Conservation (phyloP, 495 filamentous ascomycete genomes). For the Aspergillus baeticus region DNA sequence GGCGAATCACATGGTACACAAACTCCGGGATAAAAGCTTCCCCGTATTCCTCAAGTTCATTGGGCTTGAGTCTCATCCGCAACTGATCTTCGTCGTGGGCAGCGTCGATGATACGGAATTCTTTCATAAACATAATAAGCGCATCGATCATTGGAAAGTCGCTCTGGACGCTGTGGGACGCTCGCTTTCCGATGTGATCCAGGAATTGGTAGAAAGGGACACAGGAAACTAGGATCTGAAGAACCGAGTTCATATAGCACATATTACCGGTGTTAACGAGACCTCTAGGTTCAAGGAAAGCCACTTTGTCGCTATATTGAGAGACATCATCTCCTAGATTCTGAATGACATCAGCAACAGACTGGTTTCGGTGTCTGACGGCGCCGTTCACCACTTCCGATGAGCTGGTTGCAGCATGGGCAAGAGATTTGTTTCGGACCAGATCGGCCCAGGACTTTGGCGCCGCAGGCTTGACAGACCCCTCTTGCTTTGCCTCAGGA, state of each 20-base stretch:
- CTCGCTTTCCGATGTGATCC: constrained; percentile 79
- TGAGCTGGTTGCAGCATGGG: constrained; percentile 24
- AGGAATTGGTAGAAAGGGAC: constrained; percentile 92
- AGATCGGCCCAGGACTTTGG: constrained; percentile 81
- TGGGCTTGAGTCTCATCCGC: constrained; percentile 67
- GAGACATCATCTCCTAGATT: constrained; percentile 60
- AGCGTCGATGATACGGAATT: constrained; percentile 83
- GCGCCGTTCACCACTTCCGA: constrained; percentile 46
- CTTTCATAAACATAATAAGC: constrained; percentile 95
- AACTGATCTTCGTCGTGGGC: constrained; percentile 72
- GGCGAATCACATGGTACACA: constrained; percentile 88
- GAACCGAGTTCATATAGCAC: constrained; percentile 99
- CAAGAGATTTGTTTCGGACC: constrained; percentile 53
- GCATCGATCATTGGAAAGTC: constrained; percentile 92
- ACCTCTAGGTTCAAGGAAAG: constrained; percentile 90
- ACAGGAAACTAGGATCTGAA: constrained; percentile 92
- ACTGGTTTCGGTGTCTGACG: constrained; percentile 52
- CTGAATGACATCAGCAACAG: constrained; percentile 69
- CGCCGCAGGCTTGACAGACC: constrained; percentile 34
- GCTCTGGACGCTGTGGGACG: constrained; percentile 88
- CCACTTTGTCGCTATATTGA: constrained; percentile 59
- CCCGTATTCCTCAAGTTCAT: constrained; percentile 86
- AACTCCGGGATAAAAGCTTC: constrained; percentile 92
- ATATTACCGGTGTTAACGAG: constrained; percentile 97
- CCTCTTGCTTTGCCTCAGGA: constrained; percentile 25